Evolutionary conservation across 2,329 filamentous ascomycete species (phyloP).

Genomic region (Penicillium sp.): DNA sequence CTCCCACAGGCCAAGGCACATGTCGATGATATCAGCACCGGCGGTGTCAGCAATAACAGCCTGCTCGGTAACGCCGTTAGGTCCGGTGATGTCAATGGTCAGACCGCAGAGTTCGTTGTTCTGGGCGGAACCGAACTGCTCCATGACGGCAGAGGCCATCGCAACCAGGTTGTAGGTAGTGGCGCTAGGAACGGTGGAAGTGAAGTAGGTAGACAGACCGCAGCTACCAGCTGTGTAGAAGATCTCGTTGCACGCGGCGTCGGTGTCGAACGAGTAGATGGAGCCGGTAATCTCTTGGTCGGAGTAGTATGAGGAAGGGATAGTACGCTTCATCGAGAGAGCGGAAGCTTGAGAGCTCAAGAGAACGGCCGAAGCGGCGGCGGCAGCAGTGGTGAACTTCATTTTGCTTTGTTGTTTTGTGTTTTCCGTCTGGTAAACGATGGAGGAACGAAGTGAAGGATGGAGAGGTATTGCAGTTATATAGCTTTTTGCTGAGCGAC

Average conservation of each 20-base stretch:
- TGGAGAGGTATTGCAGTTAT: neutral
- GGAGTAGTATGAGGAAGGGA: constrained; percentile 11
- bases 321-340: constrained; percentile 10
- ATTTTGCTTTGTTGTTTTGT: neutral
- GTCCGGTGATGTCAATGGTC: constrained; percentile 11
- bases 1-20: constrained; percentile 11
- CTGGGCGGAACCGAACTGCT: constrained; percentile 7
- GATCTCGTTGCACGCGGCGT: constrained; percentile 9
- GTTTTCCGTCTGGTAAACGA: neutral
- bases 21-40: constrained; percentile 11
- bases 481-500: neutral
- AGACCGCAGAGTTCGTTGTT: constrained; percentile 13
- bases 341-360: constrained; percentile 1
- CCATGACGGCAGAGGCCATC: constrained; percentile 1
- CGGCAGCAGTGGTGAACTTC: constrained; percentile 6
- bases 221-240: constrained; percentile 10
- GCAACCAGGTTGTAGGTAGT: constrained; percentile 1
- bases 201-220: constrained; percentile 12
- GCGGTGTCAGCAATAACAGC: constrained; percentile 12
- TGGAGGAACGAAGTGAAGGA: neutral
- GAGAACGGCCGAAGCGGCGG: constrained; percentile 3
- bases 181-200: constrained; percentile 9
- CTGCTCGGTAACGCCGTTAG: constrained; percentile 7
- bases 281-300: constrained; percentile 8
- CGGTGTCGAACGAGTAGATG: constrained; percentile 5